Evolutionary conservation across 2,329 filamentous ascomycete species (phyloP).

Genomic region (Cadophora gregata): DNA sequence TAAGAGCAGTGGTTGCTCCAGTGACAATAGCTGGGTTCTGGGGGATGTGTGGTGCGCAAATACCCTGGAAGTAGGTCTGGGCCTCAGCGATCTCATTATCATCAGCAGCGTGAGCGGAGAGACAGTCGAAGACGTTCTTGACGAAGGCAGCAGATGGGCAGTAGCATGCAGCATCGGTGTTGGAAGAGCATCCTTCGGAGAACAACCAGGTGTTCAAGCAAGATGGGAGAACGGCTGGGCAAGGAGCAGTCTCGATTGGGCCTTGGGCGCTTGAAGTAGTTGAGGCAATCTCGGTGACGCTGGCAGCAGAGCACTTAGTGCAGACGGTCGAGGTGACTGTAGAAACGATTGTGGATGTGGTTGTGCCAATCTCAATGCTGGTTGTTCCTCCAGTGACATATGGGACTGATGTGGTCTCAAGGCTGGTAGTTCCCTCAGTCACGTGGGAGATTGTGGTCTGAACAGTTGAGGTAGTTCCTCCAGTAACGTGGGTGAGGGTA

Average conservation of each 20-base stretch:
- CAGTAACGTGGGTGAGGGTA: slow-evolving; percentile 34
- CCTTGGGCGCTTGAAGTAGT: slow-evolving; percentile 35
- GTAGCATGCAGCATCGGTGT: slow-evolving; percentile 85
- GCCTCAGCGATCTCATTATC: slow-evolving; percentile 72
- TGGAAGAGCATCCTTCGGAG: slow-evolving; percentile 76
- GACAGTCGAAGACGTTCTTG: slow-evolving; percentile 78
- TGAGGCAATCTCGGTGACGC: slow-evolving; percentile 19
- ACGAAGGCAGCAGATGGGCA: slow-evolving; percentile 82
- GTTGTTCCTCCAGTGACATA: slow-evolving; percentile 33
- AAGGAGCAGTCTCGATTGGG: slow-evolving; percentile 49
- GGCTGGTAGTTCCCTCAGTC: slow-evolving; percentile 38
- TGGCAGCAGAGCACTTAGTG: slow-evolving; percentile 36
- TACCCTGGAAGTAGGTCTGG: slow-evolving; percentile 85
- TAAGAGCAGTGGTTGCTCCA: slow-evolving; percentile 65
- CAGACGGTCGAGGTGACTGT: slow-evolving; percentile 44
- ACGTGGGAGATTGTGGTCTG: slow-evolving; percentile 38
- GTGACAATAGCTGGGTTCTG: slow-evolving; percentile 87
- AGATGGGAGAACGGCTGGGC: slow-evolving; percentile 76
- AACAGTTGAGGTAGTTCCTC: slow-evolving; percentile 39
- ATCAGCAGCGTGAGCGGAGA: slow-evolving; percentile 75
- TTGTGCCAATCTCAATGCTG: slow-evolving; percentile 30
- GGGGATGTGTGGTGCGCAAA: slow-evolving; percentile 78
- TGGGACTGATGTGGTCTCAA: slow-evolving; percentile 38
- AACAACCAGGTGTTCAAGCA: slow-evolving; percentile 93
- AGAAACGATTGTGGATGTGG: slow-evolving; percentile 45